Evolutionary conservation across 306 rosid genomes (phyloP).

Genomic region (Geum urbanum): DNA sequence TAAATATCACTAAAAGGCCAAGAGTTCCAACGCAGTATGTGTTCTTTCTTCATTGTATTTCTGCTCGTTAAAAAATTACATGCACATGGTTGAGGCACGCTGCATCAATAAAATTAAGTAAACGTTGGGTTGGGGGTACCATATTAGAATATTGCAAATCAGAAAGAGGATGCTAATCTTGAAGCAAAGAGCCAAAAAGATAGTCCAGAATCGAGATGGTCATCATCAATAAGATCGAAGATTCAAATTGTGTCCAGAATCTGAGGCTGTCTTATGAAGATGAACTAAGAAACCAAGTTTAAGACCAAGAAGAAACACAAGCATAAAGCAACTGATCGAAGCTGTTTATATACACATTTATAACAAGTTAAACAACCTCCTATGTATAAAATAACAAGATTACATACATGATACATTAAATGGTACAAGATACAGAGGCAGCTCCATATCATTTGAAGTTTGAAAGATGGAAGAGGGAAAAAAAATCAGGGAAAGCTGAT

Average conservation of each 20-base stretch:
- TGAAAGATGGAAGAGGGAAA: conserved; percentile 41
- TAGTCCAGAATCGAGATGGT: conserved; percentile 23
- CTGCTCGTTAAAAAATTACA: background rate
- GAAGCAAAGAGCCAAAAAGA: conserved; percentile 42
- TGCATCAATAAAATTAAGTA: background rate
- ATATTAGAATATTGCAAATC: conserved; percentile 27
- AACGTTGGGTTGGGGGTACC: conserved; percentile 12
- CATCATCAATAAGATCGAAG: conserved; percentile 45
- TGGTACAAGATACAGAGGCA: conserved; percentile 41
- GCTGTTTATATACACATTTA: conserved; percentile 82
- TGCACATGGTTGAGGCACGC: background rate
- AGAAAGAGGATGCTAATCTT: conserved; percentile 7
- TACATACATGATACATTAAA: conserved; percentile 96
- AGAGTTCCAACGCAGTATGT: background rate
- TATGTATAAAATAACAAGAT: conserved; percentile 66
- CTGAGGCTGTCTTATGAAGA: conserved; percentile 22
- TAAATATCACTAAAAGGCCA: background rate
- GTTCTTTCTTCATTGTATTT: background rate
- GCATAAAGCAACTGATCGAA: conserved; percentile 31
- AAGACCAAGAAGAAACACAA: background rate
- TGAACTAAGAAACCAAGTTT: conserved; percentile 26
- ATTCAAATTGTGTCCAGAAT: conserved; percentile 31
- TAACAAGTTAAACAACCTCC: conserved; percentile 47
- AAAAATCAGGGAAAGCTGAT: conserved; percentile 35
- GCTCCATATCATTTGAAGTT: conserved; percentile 34